These are phyloP conservation scores for Gliomastix tumulicola DNA, from an alignment of 2,329 filamentous ascomycete species.

Conservation along the genomic window DNA sequence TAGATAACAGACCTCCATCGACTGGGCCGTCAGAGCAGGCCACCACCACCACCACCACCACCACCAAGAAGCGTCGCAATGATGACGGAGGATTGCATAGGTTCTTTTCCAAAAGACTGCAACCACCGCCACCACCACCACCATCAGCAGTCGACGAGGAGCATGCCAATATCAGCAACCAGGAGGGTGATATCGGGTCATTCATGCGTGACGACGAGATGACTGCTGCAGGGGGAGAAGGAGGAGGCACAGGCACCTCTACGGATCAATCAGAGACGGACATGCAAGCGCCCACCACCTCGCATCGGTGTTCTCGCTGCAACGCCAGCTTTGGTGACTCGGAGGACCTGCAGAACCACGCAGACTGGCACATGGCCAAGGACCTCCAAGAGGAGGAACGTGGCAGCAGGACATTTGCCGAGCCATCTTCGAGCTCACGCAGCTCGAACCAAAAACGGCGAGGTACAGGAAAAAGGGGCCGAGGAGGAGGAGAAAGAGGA, in stretches of 20 bases:
- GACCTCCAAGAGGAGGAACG: conserved; percentile 65
- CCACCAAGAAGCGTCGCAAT: conserved; percentile 21
- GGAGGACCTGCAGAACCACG: conserved; percentile 65
- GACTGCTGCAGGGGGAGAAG: neutral
- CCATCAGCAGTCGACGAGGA: conserved; percentile 16
- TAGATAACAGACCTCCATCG: conserved; percentile 11
- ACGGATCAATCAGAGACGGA: no score
- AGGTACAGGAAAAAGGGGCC: conserved; percentile 31
- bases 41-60: neutral
- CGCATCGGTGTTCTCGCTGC: conserved; percentile 67
- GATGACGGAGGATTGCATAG: conserved; percentile 46
- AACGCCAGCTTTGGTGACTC: conserved; percentile 47
- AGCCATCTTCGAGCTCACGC: conserved; percentile 21
- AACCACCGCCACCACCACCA: no score
- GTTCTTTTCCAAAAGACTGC: conserved; percentile 48
- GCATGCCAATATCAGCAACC: neutral
- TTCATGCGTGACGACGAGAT: neutral
- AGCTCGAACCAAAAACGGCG: conserved; percentile 18
- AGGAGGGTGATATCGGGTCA: neutral
- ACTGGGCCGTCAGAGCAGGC: conserved; percentile 8
- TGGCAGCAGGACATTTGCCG: conserved; percentile 37
- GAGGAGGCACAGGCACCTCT: no score
- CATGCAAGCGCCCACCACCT: conserved; percentile 5
- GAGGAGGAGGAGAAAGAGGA: conserved; percentile 11
- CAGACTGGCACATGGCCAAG: conserved; percentile 92